Conservation (phyloP, 176 grass and related monocot species). For the Oryza punctata region DNA sequence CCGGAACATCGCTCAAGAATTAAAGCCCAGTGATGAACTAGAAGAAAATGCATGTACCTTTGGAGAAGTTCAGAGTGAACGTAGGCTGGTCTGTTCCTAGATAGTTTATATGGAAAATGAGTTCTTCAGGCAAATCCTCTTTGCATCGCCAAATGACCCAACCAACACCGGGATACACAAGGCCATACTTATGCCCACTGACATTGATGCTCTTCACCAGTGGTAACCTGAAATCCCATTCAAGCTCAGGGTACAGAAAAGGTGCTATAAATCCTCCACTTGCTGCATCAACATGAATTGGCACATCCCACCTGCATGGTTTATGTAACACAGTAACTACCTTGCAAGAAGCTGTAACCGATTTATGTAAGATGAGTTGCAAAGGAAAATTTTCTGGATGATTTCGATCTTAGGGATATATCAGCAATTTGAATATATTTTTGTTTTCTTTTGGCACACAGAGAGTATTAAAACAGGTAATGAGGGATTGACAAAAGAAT, state of each 20-base stretch:
- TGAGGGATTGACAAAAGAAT: no score
- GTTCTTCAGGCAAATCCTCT: conserved; percentile 70
- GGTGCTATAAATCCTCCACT: conserved; percentile 80
- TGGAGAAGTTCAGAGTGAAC: conserved; percentile 78
- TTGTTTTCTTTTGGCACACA: background rate
- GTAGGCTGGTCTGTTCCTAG: conserved; percentile 69
- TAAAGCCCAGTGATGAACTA: background rate
- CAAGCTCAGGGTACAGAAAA: conserved; percentile 58
- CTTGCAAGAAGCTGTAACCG: background rate
- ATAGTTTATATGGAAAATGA: conserved; percentile 83
- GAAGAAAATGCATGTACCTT: conserved; percentile 41
- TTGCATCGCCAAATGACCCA: conserved; percentile 80
- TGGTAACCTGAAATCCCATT: conserved; percentile 73
- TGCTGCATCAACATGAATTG: conserved; percentile 77
- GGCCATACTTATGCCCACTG: conserved; percentile 75
- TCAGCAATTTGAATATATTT: background rate
- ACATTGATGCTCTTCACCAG: conserved; percentile 83
- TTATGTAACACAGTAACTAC: background rate
- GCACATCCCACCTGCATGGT: conserved; percentile 54
- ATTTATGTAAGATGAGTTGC: no score
- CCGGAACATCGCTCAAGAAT: no score
- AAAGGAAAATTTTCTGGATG: background rate
- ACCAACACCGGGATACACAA: conserved; percentile 70
- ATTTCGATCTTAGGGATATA: background rate
- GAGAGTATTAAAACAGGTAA: no score